Percentiles rank a stretch among this genome's conserved stretches.
Conservation (phyloP, 495 filamentous ascomycete species). For the Neurospora hispaniola region DNA sequence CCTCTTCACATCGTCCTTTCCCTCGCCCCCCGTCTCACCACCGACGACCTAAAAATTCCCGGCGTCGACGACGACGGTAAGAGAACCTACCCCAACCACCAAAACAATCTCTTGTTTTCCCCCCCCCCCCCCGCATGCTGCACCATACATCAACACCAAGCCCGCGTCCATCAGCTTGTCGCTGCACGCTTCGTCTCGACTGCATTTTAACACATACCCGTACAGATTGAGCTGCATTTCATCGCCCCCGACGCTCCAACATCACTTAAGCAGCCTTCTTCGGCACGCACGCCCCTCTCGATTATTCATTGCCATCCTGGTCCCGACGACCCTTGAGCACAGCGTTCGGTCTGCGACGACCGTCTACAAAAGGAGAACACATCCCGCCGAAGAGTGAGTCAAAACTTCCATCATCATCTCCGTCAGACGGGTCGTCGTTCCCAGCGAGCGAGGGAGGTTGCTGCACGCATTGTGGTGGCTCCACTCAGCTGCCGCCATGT, state of each 20-base stretch:
- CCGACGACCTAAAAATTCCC: background rate
- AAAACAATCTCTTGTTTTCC: background rate
- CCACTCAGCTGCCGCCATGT: background rate
- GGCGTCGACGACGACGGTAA: background rate
- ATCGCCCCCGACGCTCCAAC: background rate
- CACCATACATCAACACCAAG: background rate
- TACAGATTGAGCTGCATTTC: constrained; percentile 1
- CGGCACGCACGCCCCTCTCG: background rate
- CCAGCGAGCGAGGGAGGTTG: background rate
- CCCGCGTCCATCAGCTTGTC: background rate
- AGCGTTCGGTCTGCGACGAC: background rate
- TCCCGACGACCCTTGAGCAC: background rate
- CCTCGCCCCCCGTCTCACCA: background rate
- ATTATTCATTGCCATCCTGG: background rate
- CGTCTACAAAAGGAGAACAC: background rate
- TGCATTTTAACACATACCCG: background rate
- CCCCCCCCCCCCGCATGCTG: background rate
- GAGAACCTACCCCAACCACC: background rate
- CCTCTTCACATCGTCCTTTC: background rate
- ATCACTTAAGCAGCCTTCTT: background rate
- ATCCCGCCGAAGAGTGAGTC: background rate
- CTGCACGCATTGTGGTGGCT: background rate
- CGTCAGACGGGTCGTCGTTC: background rate
- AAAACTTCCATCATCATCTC: background rate
- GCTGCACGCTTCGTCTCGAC: background rate